phyloP scores from a whole-genome alignment of 2,329 filamentous ascomycete species.

The Claviceps purpurea region DNA sequence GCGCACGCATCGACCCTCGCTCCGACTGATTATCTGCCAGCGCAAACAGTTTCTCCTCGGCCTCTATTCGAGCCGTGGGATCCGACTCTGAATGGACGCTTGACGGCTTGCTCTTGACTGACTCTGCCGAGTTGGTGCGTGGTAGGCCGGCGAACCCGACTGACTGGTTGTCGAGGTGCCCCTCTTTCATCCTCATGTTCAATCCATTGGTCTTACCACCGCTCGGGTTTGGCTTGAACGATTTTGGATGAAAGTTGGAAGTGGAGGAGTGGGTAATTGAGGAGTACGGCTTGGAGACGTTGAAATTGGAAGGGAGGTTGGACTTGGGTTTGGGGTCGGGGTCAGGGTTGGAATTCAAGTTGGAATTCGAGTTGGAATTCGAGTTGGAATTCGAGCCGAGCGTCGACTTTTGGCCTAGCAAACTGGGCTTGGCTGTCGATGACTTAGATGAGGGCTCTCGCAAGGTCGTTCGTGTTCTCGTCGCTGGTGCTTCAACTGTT shows the following conservation, averaged over 20 bases:
- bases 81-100: slow-evolving; percentile 39
- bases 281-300: not conserved
- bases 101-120: slow-evolving; percentile 32
- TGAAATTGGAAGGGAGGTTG: not conserved
- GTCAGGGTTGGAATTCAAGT: not conserved
- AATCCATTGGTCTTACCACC: not conserved
- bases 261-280: too few species aligned
- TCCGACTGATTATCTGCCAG: slow-evolving; percentile 42
- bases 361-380: not conserved
- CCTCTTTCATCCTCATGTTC: slow-evolving; percentile 11
- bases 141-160: slow-evolving; percentile 34
- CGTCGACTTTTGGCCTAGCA: slow-evolving; percentile 8
- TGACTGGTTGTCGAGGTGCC: slow-evolving; percentile 20
- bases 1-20: slow-evolving; percentile 36
- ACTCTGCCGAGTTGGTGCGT: slow-evolving; percentile 31
- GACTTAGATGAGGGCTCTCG: not conserved
- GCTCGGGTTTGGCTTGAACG: not conserved
- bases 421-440: slow-evolving; percentile 4
- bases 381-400: not conserved
- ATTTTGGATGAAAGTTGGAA: not conserved
- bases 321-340: not conserved
- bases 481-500: not conserved
- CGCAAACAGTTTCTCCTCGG: slow-evolving; percentile 43
- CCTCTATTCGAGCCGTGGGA: slow-evolving; percentile 42
- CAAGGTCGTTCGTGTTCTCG: slow-evolving; percentile 9